Evolutionary conservation across 2,329 filamentous ascomycete genomes (phyloP), one percentile per base, ranked within the genome.

Genomic region (Neocatenulostroma microsporum): DNA sequence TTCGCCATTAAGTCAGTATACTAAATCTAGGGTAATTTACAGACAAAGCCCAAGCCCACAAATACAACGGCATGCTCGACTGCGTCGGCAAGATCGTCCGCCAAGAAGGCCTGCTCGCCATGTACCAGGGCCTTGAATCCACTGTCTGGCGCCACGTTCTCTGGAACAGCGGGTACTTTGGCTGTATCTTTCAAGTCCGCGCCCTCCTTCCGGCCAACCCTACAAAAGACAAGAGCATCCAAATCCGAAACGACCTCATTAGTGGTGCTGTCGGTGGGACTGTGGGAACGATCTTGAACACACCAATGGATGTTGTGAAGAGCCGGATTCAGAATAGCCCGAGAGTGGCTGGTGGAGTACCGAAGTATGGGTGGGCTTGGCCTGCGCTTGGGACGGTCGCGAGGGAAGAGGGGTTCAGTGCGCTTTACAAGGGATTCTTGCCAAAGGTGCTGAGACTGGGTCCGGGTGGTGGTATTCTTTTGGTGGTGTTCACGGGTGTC

Each of bases 361-460:
- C 84, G 58, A 98, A 98, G 74, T 98, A 98, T 72, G 95, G 96
- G 76, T 98, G 91, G 91, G 91, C 91, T 21, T 94, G 81, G 76
- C 84, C 86, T 30, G 80, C 86, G 17, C 71, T 95, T 34, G 80
- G 75, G 39, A 91, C 84, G 6, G 85, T 98, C 42, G 80, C 86
- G 66, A 85, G 78, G 67, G 91, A 98, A 68, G 91, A 98, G 66
- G 91, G 91, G 4, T 89, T 94, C 60, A 67, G 65, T 31, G 91
- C 91, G 25, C 70, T 98, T 41, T 98, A 98, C 74, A 98, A 96
- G 75, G 91, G 91, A 11, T 98, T 98, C 74, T 58, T 91, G 45
- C 91, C 91, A 50, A 98, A 98, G 76, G 91, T 95, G 23, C 70
- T 94, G 46, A 71, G 84, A 66, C 61, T 82, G 47, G 78, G 81